Percentiles rank a stretch among this genome's conserved stretches.
Evolutionary conservation across 441 rosid genomes (phyloP).

Genomic region (Cnidoscolus chayamansa): DNA sequence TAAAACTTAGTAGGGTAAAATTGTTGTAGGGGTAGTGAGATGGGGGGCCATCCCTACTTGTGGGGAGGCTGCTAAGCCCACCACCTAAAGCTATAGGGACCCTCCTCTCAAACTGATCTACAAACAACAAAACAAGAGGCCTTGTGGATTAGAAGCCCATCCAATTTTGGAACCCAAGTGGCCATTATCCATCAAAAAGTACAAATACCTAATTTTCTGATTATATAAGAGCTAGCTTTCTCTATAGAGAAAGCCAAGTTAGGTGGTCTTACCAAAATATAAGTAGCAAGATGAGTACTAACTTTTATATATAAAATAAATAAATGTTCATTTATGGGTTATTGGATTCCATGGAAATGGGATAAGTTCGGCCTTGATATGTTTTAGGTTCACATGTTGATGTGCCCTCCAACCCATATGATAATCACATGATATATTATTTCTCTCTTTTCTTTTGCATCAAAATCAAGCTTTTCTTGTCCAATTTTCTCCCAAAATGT

Average conservation of each 20-base stretch:
- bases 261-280: background rate
- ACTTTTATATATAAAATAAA: background rate
- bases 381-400: constrained; percentile 6
- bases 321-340: background rate
- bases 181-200: too few relatives aligned
- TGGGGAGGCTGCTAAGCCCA: too few relatives aligned
- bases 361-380: background rate
- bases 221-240: background rate
- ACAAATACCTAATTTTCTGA: too few relatives aligned
- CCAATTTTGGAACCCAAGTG: too few relatives aligned
- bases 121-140: too few relatives aligned
- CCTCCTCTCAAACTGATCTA: too few relatives aligned
- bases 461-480: background rate
- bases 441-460: background rate
- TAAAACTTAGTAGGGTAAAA: too few relatives aligned
- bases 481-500: background rate
- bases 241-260: background rate
- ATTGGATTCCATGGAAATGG: background rate
- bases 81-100: too few relatives aligned
- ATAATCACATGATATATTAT: background rate
- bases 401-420: background rate
- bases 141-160: too few relatives aligned
- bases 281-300: too few relatives aligned
- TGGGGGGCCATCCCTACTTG: too few relatives aligned
- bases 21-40: too few relatives aligned